Conservation (phyloP, 176 grass and related monocot species). For the Musa schizocarpa region DNA sequence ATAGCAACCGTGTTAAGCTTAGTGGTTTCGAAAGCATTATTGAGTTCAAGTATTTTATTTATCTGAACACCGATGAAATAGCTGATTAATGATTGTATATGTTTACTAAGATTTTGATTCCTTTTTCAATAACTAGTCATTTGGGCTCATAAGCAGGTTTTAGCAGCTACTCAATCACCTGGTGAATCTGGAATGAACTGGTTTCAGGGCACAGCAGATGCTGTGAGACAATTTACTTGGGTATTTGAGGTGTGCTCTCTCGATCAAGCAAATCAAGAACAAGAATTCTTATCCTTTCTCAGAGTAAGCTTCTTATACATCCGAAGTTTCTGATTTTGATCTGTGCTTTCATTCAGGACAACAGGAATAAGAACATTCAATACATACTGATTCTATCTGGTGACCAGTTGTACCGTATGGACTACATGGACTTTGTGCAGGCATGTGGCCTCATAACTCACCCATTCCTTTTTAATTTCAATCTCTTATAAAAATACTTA, state of each 20-base stretch:
- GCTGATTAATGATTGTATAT: background rate
- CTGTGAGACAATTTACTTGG: conserved; percentile 72
- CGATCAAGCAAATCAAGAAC: background rate
- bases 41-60: no score
- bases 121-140: background rate
- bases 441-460: conserved; percentile 6
- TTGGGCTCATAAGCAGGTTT: conserved; percentile 35
- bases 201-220: conserved; percentile 56
- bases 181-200: conserved; percentile 59
- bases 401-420: conserved; percentile 71
- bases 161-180: conserved; percentile 59
- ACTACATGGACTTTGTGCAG: conserved; percentile 68
- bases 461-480: background rate
- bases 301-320: background rate
- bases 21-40: no score
- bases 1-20: no score
- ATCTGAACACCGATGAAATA: no score
- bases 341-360: conserved; percentile 23
- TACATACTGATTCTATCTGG: conserved; percentile 65
- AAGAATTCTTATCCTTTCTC: background rate
- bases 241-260: conserved; percentile 37
- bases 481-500: background rate
- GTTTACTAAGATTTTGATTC: background rate
- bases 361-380: conserved; percentile 47
- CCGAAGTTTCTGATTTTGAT: conserved; percentile 1